Evolutionary conservation across 495 filamentous ascomycete species (phyloP).

Genomic region (Hypoxylon fragiforme): DNA sequence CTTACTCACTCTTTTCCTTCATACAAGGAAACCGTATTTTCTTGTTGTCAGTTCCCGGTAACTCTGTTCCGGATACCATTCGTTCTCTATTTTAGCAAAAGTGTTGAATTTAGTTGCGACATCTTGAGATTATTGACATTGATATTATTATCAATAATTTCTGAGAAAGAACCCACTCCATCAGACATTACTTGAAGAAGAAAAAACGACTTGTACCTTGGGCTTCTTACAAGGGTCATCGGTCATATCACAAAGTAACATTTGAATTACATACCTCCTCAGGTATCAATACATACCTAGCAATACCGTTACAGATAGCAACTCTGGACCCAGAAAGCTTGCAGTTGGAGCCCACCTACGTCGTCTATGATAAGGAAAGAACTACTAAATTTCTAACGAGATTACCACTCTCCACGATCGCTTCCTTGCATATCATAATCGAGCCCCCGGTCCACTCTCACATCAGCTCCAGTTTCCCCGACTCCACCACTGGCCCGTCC

Average conservation of each 20-base stretch:
- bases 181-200: too few species aligned
- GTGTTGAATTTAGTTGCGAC: constrained; percentile 4
- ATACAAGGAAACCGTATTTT: too few species aligned
- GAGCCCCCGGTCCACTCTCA: constrained; percentile 29
- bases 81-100: constrained; percentile 1
- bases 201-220: too few species aligned
- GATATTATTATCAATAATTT: neutral
- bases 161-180: neutral
- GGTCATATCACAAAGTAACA: constrained; percentile 32
- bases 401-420: constrained; percentile 30
- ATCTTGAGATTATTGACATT: constrained; percentile 2
- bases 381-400: constrained; percentile 12
- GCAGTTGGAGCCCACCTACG: constrained; percentile 16
- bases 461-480: constrained; percentile 25
- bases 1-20: too few species aligned
- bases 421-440: constrained; percentile 37
- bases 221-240: constrained; percentile 16
- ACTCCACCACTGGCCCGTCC: constrained; percentile 24
- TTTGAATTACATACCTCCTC: neutral
- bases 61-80: neutral
- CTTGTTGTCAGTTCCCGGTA: neutral
- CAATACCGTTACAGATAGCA: constrained; percentile 1
- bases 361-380: constrained; percentile 22
- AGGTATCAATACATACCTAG: neutral
- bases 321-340: constrained; percentile 11